Base-by-base conservation (phyloP, 225 moss, liverwort and hornwort genomes). In the Marchantia paleacea region DNA sequence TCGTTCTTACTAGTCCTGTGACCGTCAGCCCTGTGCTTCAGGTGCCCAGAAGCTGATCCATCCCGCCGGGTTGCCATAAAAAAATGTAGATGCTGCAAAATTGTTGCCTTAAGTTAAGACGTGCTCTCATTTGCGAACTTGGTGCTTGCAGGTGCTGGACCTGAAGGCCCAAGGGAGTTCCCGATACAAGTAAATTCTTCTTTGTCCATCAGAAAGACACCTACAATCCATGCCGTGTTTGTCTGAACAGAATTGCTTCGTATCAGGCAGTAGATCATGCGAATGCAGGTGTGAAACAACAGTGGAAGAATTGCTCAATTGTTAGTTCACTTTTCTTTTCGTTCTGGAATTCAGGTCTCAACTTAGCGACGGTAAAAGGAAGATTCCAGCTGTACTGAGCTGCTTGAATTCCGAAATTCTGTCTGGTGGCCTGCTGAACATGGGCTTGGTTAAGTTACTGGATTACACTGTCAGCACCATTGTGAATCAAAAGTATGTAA, bases 381-480 rank as follows among this genome's bases (percentile, higher is more conserved):
- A 79, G 48, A 52, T 79, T 55, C 69, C 53, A 10, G 79, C 79
- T 24, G 55, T 79, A 4, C 3, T 79, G 12, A 69, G 20, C 22
- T 52, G 68, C 47, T 4, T 79, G 47, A 39, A 10, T 19, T 52
- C 29, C 11, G 79, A 79, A 58, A 69, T 79, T 16, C 68, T 20
- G 22, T 68, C 53, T 5, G 79, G 79, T 0, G 12, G 39, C 8
- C 73, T 80, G 18, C 30, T 72, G 18, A 74, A 80, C 39, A 52
- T 73, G 51, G 80, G 73, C 4, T 47, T 73, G n/a, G 64, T 80
- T 30, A 80, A 61, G 60, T 10, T 80, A 8, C 62, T 63, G 72
- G 80, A 63, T 7, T 72, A 80, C 72, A 50, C 60, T 14, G 57
- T 72, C 28, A 80, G 49, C 63, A 49, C 73, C 11, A 73, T 80